Evolutionary conservation across 345 rosid species (phyloP), one percentile per base, ranked within the genome.

Genomic region (Eucalyptus grandis): DNA sequence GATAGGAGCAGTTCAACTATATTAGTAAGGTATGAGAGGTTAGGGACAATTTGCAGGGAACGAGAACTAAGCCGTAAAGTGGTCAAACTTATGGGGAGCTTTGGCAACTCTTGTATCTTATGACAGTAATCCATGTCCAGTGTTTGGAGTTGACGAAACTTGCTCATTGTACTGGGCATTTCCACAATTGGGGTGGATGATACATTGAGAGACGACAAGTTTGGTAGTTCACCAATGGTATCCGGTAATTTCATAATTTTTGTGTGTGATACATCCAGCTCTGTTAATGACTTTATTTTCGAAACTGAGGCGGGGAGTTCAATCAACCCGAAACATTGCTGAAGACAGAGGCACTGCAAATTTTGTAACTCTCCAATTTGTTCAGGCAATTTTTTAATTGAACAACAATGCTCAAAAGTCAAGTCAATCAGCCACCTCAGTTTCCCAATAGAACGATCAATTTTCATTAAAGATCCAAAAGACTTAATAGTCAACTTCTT

Each of bases 311-410:
- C 6, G 1, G 30, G 62, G 13, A 56, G 30, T 56, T 56, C 6
- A 24, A 24, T 56, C 14, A 56, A 56, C 1, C 6, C 0, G 0
- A 0, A 1, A 4, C 62, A 56, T 0, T 0, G 0, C 4, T 0
- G 4, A 54, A 54, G 27, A 56, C 11, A 56, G 62, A 56, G 62
- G 13, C 9, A 4, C 27, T 4, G 27, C 27, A 22, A 9, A 22
- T 22, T 22, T 4, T 22, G 27, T 56, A 56, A 2, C 11, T 56
- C 27, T 56, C 62, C 62, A 56, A 56, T 56, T 56, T 56, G 62
- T 56, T 56, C 12, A 56, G 62, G 62, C 13, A 56, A 56, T 22
- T 56, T 22, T 56, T 7, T 0, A 19, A 19, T 14, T 14, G 1
- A 2, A 0, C 0, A 0, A 5, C 51, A 49, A 12, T 4, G 0